Evolutionary conservation across 306 rosid species (phyloP).

Genomic region (Malus sieversii): DNA sequence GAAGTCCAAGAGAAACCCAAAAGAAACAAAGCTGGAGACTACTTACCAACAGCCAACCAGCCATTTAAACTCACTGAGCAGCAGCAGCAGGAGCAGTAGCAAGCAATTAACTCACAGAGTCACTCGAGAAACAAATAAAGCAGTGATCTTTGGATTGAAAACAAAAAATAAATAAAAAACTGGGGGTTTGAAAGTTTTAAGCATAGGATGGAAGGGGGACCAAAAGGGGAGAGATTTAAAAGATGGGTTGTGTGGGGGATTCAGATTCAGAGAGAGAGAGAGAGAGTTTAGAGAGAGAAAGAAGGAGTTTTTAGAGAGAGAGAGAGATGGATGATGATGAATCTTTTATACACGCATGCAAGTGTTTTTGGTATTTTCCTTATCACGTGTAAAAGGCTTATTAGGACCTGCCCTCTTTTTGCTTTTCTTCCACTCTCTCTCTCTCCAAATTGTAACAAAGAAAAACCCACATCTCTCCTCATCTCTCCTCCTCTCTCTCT

Average conservation of each 20-base stretch:
- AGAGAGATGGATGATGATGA: constrained; percentile 46
- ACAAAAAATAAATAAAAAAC: not conserved
- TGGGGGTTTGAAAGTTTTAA: not conserved
- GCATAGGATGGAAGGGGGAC: not conserved
- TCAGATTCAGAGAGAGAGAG: constrained; percentile 15
- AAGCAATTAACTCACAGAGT: not conserved
- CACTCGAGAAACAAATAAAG: not conserved
- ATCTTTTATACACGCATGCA: constrained; percentile 85
- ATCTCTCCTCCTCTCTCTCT: constrained; percentile 3
- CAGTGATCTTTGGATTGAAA: not conserved
- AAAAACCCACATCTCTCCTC: not conserved
- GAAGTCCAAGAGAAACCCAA: constrained; percentile 11
- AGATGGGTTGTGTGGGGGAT: constrained; percentile 16
- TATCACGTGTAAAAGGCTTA: constrained; percentile 70
- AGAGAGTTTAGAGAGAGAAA: constrained; percentile 6
- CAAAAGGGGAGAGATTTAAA: constrained; percentile 11
- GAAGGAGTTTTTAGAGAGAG: not conserved
- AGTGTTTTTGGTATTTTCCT: constrained; percentile 66
- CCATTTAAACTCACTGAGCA: not conserved
- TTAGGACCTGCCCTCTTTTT: constrained; percentile 28
- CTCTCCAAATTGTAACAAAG: not conserved
- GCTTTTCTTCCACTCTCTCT: constrained; percentile 15
- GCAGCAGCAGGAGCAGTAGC: not conserved
- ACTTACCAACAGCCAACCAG: constrained; percentile 32
- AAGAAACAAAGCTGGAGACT: not conserved